Evolutionary conservation across 768 basidiomycete genomes (phyloP), one percentile per base, ranked within the genome.

Genomic region (Strobilomyces echinocephalus): DNA sequence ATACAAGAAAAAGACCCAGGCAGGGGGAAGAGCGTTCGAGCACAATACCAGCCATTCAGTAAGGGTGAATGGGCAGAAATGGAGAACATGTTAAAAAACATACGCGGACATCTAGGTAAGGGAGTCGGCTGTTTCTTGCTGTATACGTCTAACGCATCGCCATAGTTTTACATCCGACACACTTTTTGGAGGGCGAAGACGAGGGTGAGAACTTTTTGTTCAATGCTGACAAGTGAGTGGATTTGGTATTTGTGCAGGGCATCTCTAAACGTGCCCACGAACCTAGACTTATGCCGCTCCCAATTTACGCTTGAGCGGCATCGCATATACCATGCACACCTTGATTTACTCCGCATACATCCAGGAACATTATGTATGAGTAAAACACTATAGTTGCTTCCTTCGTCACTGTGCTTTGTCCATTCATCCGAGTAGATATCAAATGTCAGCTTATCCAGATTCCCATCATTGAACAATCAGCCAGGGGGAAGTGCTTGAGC

Each of bases 131-230:
- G 24, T 36, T 46, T 4, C 46, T n/a, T 42, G 21, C 3, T 26
- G 4, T 35, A 40, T 8, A 3, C 20, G 8, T n/a, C 55, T 53
- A 8, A 45, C 7, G 43, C 24, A 4, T 43, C 10, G 16, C 4
- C 9, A n/a, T 36, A 95, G 95, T 97, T 36, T 50, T 91, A 11
- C 89, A 89, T 71, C 85, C 95, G 2, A 88, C 77, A 15, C 82
- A 84, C 11, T 97, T 97, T 74, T 64, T 98, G 55, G 95, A 97
- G 69, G 88, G 83, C n/a, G 95, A 97, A 71, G 92, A 95, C 65
- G 76, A 83, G 1, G 85, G 88, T 7, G 87, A 95, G 59, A 97
- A 98, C 68, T 95, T 97, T 74, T 72, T 97, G 55, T 95, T 95
- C 73, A 91, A 89, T 63, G 82, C 91, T 28, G 94, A 95, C 64